Evolutionary conservation across 2,329 filamentous ascomycete species (phyloP), one percentile per base, ranked within the genome.

Genomic region (Colletotrichum liriopes): DNA sequence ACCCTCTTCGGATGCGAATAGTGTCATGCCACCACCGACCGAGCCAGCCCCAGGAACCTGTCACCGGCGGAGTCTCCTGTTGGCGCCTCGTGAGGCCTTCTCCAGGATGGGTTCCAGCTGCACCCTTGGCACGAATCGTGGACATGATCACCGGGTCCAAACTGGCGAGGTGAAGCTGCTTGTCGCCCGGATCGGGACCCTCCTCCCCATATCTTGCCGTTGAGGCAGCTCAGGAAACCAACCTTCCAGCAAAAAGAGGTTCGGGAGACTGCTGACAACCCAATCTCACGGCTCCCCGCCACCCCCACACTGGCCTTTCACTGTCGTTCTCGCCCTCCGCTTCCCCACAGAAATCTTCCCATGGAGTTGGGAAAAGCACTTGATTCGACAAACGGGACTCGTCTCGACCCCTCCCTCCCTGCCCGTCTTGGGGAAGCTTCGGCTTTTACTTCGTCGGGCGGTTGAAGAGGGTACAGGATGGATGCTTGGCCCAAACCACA

Each of bases 11-110:
- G 61, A 45, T 65, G 52, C 35, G 61, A 69, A 69, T 59, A 69
- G 45, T 37, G 54, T 58, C 67, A 47, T 54, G 37, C 52, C 45
- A 51, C 52, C 26, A 5, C 20, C 29, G 59, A 9, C 47, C 49
- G n/a, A 51, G 20, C 55, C 37, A 39, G 16, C 23, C 49, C 35
- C 9, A 14, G 32, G 29, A 18, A 43, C 35, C 35, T 41, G 37
- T 49, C 52, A 60, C 59, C 29, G n/a, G 59, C 65, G 52, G 69
- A 69, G 59, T 72, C 65, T 69, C 69, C 65, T 72, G 59, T 64
- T 64, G 69, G 41, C 37, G 18, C 65, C 65, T 69, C 69, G 69
- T 69, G 65, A 29, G 29, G 39, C 45, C 20, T 41, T 26, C 45
- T 47, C 59, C 37, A 32, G 8, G 35, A 55, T 18, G 52, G 41